These are phyloP conservation scores for Suillus bovinus DNA, from an alignment of 768 basidiomycete genomes.

Conservation along the genomic window DNA sequence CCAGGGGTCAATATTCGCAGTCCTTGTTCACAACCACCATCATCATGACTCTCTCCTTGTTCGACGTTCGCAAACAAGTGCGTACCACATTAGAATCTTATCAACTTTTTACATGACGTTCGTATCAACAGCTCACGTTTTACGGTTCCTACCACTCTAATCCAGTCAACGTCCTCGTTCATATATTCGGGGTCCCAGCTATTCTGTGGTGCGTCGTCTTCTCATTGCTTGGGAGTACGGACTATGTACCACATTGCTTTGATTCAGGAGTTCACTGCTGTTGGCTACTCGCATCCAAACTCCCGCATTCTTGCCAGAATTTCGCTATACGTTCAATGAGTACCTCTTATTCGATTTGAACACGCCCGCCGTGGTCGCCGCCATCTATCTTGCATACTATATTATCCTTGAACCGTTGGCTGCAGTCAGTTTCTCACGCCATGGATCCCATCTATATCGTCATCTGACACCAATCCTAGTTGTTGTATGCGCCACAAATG, in stretches of 20 bases:
- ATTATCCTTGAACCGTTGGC: slow-evolving; percentile 78
- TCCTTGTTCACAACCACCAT: background rate
- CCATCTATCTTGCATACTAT: slow-evolving; percentile 74
- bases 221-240: slow-evolving; percentile 14
- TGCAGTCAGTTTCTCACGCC: slow-evolving; percentile 58
- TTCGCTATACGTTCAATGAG: slow-evolving; percentile 53
- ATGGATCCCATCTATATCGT: background rate
- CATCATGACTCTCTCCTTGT: slow-evolving; percentile 41
- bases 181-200: slow-evolving; percentile 82
- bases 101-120: slow-evolving; percentile 2
- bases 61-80: slow-evolving; percentile 76
- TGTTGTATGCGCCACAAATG: slow-evolving; percentile 79
- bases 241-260: slow-evolving; percentile 9
- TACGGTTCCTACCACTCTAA: slow-evolving; percentile 93
- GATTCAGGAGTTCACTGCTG: slow-evolving; percentile 60
- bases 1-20: background rate
- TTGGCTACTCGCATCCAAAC: slow-evolving; percentile 50
- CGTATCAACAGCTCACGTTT: slow-evolving; percentile 68
- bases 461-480: slow-evolving; percentile 40
- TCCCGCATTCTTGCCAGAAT: slow-evolving; percentile 53
- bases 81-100: background rate
- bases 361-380: slow-evolving; percentile 56
- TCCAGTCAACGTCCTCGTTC: slow-evolving; percentile 79
- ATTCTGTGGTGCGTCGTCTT: slow-evolving; percentile 65
- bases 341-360: slow-evolving; percentile 74